Conservation (phyloP, 306 rosid genomes). For the Fragaria iinumae region DNA sequence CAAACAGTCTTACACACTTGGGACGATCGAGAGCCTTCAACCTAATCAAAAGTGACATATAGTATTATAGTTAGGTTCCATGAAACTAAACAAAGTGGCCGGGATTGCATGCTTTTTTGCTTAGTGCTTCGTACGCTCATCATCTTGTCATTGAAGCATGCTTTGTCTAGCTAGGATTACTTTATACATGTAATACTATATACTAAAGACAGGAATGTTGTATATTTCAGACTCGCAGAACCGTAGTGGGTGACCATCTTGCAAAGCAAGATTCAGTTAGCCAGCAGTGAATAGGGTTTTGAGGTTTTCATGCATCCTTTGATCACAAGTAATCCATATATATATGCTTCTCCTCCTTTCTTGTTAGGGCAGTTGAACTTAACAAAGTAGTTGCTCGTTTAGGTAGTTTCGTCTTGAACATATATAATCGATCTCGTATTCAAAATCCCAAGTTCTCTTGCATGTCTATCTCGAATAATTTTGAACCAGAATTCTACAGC, state of each 20-base stretch:
- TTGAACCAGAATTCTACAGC: too few species aligned
- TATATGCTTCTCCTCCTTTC: not conserved
- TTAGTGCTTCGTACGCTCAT: conserved; percentile 30
- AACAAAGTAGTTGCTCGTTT: not conserved
- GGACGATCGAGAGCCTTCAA: not conserved
- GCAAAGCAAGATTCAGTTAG: conserved; percentile 18
- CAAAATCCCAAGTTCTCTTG: too few species aligned
- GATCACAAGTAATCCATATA: not conserved
- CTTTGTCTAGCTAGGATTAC: not conserved
- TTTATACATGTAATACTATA: not conserved
- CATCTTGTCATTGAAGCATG: conserved; percentile 8
- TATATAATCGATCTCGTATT: too few species aligned
- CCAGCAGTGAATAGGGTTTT: not conserved
- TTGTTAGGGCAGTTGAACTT: not conserved
- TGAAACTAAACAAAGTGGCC: conserved; percentile 9
- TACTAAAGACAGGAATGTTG: not conserved
- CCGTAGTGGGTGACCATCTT: conserved; percentile 4
- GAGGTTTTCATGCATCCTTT: not conserved
- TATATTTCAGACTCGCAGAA: not conserved
- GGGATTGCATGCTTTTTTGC: conserved; percentile 26
- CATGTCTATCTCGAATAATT: too few species aligned
- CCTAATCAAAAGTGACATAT: conserved; percentile 7
- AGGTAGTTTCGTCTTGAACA: not conserved
- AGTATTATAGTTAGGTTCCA: not conserved
- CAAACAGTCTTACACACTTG: not conserved